Evolutionary conservation across 2,329 filamentous ascomycete genomes (phyloP).

Genomic region (Exutisphaerella laricina): DNA sequence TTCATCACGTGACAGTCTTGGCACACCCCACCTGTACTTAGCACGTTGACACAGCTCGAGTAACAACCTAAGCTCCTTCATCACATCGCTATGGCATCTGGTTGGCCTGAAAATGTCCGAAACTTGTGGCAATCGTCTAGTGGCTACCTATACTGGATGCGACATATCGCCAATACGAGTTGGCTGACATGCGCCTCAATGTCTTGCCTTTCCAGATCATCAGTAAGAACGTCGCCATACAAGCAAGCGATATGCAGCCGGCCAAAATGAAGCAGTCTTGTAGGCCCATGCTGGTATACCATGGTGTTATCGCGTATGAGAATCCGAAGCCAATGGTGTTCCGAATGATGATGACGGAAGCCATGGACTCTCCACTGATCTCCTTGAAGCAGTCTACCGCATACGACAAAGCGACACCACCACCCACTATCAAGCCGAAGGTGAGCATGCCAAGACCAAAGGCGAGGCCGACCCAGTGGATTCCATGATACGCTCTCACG

Average conservation of each 20-base stretch:
- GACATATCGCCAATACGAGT: constrained; percentile 16
- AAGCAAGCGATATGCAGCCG: constrained; percentile 14
- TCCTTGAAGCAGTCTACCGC: constrained; percentile 43
- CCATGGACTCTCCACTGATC: constrained; percentile 41
- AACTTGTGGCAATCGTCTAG: too few species aligned
- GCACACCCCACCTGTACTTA: too few species aligned
- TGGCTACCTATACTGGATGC: constrained; percentile 10
- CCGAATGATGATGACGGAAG: constrained; percentile 44
- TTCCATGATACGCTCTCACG: constrained; percentile 40
- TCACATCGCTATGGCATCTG: too few species aligned
- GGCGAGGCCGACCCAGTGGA: constrained; percentile 48
- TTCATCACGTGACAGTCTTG: too few species aligned
- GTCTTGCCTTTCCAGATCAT: constrained; percentile 22
- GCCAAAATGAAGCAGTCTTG: constrained; percentile 36
- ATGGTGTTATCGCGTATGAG: constrained; percentile 45
- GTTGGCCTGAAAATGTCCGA: too few species aligned
- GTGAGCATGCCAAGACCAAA: constrained; percentile 43
- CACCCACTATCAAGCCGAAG: constrained; percentile 38
- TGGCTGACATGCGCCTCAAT: constrained; percentile 13
- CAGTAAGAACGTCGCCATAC: constrained; percentile 20
- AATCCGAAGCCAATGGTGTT: constrained; percentile 46
- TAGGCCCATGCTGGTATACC: constrained; percentile 38
- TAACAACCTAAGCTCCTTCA: too few species aligned
- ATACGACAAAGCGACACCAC: constrained; percentile 38
- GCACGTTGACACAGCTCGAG: too few species aligned